Conservation (phyloP, 345 rosid species). For the thale cress (Arabidopsis thaliana) region DNA sequence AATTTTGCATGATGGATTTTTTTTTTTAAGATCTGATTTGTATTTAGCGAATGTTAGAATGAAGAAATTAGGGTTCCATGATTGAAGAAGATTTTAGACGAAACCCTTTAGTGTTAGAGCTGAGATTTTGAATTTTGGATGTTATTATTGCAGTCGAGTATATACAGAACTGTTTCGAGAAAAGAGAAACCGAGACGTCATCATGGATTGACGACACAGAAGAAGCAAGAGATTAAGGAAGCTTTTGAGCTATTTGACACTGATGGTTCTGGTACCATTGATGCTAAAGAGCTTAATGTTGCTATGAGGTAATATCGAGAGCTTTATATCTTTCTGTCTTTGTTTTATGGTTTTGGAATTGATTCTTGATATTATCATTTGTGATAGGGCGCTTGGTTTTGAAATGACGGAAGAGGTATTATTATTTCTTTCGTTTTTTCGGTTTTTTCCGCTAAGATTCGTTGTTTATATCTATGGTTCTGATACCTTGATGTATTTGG, state of each 20-base stretch:
- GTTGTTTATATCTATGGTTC: neutral
- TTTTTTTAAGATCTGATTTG: conserved; percentile 31
- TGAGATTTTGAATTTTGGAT: conserved; percentile 12
- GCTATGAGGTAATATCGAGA: conserved; percentile 80
- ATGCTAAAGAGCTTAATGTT: conserved; percentile 95
- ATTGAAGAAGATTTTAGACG: neutral
- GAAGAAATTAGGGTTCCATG: neutral
- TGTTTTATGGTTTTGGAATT: neutral
- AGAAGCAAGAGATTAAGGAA: conserved; percentile 90
- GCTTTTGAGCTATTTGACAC: conserved; percentile 95
- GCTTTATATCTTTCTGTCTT: neutral
- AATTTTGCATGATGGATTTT: neutral
- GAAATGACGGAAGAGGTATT: conserved; percentile 94
- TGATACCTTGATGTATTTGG: neutral
- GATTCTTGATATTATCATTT: neutral
- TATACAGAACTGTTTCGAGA: conserved; percentile 61
- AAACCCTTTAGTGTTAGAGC: neutral
- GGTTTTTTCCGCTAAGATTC: neutral
- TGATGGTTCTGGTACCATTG: conserved; percentile 96
- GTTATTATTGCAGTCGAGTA: conserved; percentile 48
- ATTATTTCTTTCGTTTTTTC: neutral
- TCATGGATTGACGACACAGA: conserved; percentile 70
- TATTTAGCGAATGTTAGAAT: neutral
- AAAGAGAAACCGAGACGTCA: conserved; percentile 77
- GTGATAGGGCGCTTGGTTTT: conserved; percentile 91